Conservation (phyloP, 768 basidiomycete species). For the Pholiota molesta region DNA sequence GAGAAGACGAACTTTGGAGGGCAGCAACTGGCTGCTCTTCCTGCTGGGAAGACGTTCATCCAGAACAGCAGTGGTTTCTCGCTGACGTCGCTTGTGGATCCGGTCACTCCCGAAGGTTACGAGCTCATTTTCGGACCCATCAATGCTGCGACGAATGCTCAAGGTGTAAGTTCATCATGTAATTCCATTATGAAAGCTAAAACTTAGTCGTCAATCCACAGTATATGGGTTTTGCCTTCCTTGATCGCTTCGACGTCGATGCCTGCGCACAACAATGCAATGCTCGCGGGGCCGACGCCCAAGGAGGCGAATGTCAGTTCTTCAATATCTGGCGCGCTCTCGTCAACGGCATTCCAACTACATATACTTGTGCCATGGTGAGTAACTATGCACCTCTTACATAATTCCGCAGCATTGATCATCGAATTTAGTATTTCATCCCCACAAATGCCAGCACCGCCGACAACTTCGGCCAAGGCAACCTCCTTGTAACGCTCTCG, state of each 20-base stretch:
- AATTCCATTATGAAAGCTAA: neutral
- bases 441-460: slow-evolving; percentile 43
- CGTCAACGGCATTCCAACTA: slow-evolving; percentile 4
- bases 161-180: slow-evolving; percentile 1
- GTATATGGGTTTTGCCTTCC: slow-evolving; percentile 13
- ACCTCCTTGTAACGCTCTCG: slow-evolving; percentile 44
- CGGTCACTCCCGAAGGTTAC: slow-evolving; percentile 4
- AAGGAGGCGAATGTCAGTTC: slow-evolving; percentile 9
- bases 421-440: slow-evolving; percentile 38
- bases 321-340: slow-evolving; percentile 13
- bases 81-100: neutral
- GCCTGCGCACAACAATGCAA: slow-evolving; percentile 10
- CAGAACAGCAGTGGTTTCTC: slow-evolving; percentile 29
- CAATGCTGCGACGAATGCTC: slow-evolving; percentile 6
- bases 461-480: slow-evolving; percentile 44
- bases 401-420: neutral
- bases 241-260: slow-evolving; percentile 3
- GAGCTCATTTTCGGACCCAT: slow-evolving; percentile 10
- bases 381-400: neutral
- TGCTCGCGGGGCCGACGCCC: slow-evolving; percentile 2
- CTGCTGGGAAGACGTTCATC: slow-evolving; percentile 39
- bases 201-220: neutral
- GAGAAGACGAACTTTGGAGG: slow-evolving; percentile 49
- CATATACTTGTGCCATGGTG: slow-evolving; percentile 10
- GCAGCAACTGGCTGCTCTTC: slow-evolving; percentile 36